These are phyloP conservation scores for Aureobasidium sp. DNA, from an alignment of 2,329 filamentous ascomycete species.

Conservation along the genomic window DNA sequence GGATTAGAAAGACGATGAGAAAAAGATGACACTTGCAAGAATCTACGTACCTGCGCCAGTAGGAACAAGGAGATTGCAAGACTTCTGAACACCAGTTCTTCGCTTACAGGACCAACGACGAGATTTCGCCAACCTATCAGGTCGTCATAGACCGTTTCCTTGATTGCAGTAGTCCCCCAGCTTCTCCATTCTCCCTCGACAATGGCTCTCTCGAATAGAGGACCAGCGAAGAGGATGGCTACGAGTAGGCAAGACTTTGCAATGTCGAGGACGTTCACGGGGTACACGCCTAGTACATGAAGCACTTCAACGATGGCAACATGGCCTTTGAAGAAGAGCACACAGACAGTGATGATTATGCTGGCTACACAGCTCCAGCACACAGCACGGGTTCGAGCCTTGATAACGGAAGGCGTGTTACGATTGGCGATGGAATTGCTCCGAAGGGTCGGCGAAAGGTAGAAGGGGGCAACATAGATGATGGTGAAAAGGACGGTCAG, in stretches of 20 bases:
- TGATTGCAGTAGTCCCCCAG: slow-evolving; percentile 51
- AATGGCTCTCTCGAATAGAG: slow-evolving; percentile 71
- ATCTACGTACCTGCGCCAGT: slow-evolving; percentile 50
- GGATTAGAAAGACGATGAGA: not conserved
- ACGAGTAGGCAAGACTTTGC: slow-evolving; percentile 62
- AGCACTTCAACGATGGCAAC: slow-evolving; percentile 49
- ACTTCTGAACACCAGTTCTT: slow-evolving; percentile 90
- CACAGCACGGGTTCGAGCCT: slow-evolving; percentile 74
- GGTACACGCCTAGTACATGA: slow-evolving; percentile 75
- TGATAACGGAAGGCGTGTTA: slow-evolving; percentile 85
- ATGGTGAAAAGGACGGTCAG: slow-evolving; percentile 64
- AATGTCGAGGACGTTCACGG: slow-evolving; percentile 59
- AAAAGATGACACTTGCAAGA: not conserved
- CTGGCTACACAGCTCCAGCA: slow-evolving; percentile 66
- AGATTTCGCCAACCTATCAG: slow-evolving; percentile 84
- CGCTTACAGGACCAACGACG: slow-evolving; percentile 76
- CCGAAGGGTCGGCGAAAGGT: slow-evolving; percentile 70
- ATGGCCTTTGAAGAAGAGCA: slow-evolving; percentile 41
- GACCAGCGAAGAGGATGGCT: slow-evolving; percentile 71
- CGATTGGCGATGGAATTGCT: slow-evolving; percentile 72
- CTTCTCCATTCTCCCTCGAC: slow-evolving; percentile 63
- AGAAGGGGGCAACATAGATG: slow-evolving; percentile 85
- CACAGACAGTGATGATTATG: slow-evolving; percentile 57
- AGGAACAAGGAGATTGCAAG: slow-evolving; percentile 78
- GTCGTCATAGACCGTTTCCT: slow-evolving; percentile 57